These are phyloP conservation scores for Amesomyces nigricolor DNA, from an alignment of 2,329 filamentous ascomycete genomes.

Conservation along the genomic window DNA sequence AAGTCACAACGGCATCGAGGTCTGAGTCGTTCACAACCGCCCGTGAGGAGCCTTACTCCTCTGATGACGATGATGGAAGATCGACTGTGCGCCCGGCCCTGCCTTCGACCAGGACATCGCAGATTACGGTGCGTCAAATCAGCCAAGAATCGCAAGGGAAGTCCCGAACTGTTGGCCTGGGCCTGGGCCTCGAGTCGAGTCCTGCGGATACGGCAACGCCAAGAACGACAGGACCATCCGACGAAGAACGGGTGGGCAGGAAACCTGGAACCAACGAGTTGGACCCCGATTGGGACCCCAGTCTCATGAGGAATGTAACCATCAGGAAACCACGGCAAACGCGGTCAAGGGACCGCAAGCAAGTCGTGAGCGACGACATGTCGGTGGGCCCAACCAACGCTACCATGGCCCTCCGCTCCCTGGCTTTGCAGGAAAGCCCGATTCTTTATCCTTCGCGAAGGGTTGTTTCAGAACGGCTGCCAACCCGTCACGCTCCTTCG, in stretches of 20 bases:
- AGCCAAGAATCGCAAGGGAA: constrained; percentile 30
- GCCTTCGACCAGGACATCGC: constrained; percentile 40
- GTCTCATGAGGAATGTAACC: constrained; percentile 48
- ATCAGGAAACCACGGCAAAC: constrained; percentile 42
- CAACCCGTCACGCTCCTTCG: constrained; percentile 29
- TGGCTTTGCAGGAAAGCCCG: constrained; percentile 41
- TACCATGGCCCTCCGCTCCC: constrained; percentile 43
- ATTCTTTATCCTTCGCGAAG: constrained; percentile 36
- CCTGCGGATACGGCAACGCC: constrained; percentile 38
- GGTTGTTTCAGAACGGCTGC: constrained; percentile 27
- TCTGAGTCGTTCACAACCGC: constrained; percentile 70
- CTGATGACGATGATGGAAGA: constrained; percentile 51
- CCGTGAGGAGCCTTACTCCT: constrained; percentile 56
- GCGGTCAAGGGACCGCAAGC: constrained; percentile 26
- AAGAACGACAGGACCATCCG: constrained; percentile 44
- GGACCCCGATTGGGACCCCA: constrained; percentile 51
- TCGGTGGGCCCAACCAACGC: constrained; percentile 47
- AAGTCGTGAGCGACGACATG: constrained; percentile 44
- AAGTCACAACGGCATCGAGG: constrained; percentile 53
- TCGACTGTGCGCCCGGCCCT: constrained; percentile 38
- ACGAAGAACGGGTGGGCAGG: constrained; percentile 50
- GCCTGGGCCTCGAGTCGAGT: constrained; percentile 40
- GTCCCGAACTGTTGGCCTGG: constrained; percentile 38
- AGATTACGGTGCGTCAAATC: constrained; percentile 39
- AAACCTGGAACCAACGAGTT: constrained; percentile 36